Conservation (phyloP, 192 early-diverging fungal genomes). For the Coemansia umbellata region DNA sequence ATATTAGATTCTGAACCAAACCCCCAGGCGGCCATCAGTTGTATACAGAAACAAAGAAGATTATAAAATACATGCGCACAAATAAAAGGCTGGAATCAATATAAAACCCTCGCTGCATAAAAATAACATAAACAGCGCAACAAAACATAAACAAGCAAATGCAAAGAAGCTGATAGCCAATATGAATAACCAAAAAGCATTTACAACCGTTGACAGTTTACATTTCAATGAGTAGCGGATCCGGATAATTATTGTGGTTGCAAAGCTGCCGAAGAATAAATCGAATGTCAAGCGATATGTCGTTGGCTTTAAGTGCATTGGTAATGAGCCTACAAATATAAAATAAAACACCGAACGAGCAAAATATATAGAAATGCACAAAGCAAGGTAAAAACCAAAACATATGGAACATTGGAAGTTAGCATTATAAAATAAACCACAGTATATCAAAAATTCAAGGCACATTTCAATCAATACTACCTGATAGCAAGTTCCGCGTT, state of each 20-base stretch:
- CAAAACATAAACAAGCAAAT: background rate
- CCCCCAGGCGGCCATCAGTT: no score
- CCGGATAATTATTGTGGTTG: conserved; percentile 3
- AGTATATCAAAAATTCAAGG: background rate
- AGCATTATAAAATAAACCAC: no score
- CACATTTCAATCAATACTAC: conserved; percentile 19
- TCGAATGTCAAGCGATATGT: background rate
- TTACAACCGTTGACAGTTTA: conserved; percentile 9
- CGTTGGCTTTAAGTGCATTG: background rate
- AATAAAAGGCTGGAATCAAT: no score
- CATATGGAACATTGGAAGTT: background rate
- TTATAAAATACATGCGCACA: background rate
- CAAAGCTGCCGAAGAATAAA: background rate
- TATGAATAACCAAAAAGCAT: background rate
- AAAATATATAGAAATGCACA: background rate
- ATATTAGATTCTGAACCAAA: no score
- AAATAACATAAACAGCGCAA: background rate
- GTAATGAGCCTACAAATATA: conserved; percentile 16
- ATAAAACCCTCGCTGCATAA: background rate
- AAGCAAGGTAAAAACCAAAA: background rate
- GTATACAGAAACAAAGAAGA: background rate
- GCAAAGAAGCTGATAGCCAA: background rate
- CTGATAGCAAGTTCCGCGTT: conserved; percentile 34
- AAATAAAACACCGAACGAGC: background rate
- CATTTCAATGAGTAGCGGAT: conserved; percentile 24